A percentile compares a stretch with the other conserved stretches of the same genome.
These are phyloP conservation scores for Helminthosporium solani DNA, from an alignment of 2,329 filamentous ascomycete genomes.

Conservation along the genomic window DNA sequence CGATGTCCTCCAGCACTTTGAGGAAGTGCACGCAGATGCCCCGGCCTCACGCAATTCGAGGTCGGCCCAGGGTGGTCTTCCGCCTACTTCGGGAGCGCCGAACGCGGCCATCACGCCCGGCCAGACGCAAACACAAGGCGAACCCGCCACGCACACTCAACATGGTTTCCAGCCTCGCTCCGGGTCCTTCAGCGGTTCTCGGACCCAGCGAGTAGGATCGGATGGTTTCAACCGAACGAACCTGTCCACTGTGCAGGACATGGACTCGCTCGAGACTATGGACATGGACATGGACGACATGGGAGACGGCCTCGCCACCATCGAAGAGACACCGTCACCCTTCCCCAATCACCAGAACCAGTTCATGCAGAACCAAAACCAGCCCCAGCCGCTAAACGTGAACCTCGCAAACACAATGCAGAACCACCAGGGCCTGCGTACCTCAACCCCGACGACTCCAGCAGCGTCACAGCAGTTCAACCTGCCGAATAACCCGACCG, in stretches of 20 bases:
- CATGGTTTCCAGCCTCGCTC: constrained; percentile 42
- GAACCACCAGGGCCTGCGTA: constrained; percentile 74
- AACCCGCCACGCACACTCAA: constrained; percentile 39
- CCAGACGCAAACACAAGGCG: constrained; percentile 43
- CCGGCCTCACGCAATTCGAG: constrained; percentile 54
- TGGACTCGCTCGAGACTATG: constrained; percentile 83
- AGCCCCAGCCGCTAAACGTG: constrained; percentile 73
- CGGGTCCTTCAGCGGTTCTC: constrained; percentile 41
- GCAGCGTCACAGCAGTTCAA: constrained; percentile 66
- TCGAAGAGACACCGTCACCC: constrained; percentile 69
- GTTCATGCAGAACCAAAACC: constrained; percentile 56
- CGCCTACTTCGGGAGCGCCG: constrained; percentile 28
- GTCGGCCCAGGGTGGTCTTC: constrained; percentile 48
- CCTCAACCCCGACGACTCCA: constrained; percentile 80
- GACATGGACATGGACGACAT: constrained; percentile 98
- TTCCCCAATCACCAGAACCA: constrained; percentile 56
- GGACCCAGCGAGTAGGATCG: constrained; percentile 43
- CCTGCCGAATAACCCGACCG: constrained; percentile 89
- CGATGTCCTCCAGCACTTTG: constrained; percentile 93
- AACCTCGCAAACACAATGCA: constrained; percentile 70
- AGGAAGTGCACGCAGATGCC: constrained; percentile 84
- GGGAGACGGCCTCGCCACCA: constrained; percentile 54
- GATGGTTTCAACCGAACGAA: constrained; percentile 42
- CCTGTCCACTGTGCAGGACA: constrained; percentile 54
- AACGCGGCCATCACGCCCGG: constrained; percentile 44